These are phyloP conservation scores for Hanseniaspora vineae DNA, from an alignment of 805 yeast species.

Conservation along the genomic window DNA sequence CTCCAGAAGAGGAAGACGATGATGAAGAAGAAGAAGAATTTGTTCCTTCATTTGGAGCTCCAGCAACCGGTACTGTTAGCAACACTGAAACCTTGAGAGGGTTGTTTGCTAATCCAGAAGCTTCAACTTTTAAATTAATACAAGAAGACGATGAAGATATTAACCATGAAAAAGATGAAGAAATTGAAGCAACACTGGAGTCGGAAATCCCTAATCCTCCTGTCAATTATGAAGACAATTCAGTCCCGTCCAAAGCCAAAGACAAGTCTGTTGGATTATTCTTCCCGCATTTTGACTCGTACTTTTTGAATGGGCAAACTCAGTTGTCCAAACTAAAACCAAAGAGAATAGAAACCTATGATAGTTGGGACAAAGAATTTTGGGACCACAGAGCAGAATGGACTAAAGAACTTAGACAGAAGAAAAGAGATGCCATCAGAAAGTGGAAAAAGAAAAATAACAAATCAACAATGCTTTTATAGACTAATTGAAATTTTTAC, in stretches of 20 bases:
- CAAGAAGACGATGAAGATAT: slow-evolving; percentile 37
- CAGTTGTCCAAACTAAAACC: slow-evolving; percentile 48
- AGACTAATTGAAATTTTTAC: neutral
- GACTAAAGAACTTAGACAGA: slow-evolving; percentile 59
- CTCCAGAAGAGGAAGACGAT: slow-evolving; percentile 15
- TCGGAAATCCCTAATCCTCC: too few relatives aligned
- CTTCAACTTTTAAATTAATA: slow-evolving; percentile 29
- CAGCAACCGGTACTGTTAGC: slow-evolving; percentile 21
- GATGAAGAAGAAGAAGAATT: slow-evolving; percentile 29
- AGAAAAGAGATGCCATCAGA: slow-evolving; percentile 61
- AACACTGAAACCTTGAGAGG: slow-evolving; percentile 53
- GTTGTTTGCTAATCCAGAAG: slow-evolving; percentile 30
- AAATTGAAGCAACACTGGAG: slow-evolving; percentile 14
- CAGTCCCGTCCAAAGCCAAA: slow-evolving; percentile 11
- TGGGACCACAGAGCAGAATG: slow-evolving; percentile 75
- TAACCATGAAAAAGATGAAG: slow-evolving; percentile 23
- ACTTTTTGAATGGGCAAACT: slow-evolving; percentile 75
- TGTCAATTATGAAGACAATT: too few relatives aligned
- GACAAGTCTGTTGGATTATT: slow-evolving; percentile 43
- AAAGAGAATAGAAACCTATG: slow-evolving; percentile 22
- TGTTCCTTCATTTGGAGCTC: slow-evolving; percentile 39
- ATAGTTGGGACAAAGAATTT: slow-evolving; percentile 61
- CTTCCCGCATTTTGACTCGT: slow-evolving; percentile 76
- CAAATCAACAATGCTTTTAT: slow-evolving; percentile 4
- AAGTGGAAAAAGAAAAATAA: slow-evolving; percentile 33